Evolutionary conservation across 2,329 filamentous ascomycete species (phyloP).

Genomic region (Alternaria solani): DNA sequence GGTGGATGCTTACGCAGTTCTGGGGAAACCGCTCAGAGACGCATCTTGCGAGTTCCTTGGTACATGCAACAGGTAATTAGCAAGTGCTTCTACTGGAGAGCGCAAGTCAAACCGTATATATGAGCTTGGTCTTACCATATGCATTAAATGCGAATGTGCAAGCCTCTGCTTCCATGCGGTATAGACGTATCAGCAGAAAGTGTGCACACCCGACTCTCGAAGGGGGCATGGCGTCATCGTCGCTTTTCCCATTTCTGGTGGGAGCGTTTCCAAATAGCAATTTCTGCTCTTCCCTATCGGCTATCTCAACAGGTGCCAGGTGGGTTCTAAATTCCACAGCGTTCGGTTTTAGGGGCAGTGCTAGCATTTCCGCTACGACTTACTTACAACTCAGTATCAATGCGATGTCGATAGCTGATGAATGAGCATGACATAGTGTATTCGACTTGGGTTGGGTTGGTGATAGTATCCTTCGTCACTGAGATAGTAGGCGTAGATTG

Average conservation of each 20-base stretch:
- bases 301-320: background rate
- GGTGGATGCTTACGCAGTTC: background rate
- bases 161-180: background rate
- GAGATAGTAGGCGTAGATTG: background rate
- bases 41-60: background rate
- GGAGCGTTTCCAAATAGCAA: too few species aligned
- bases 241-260: too few species aligned
- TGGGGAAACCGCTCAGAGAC: background rate
- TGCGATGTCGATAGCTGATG: background rate
- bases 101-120: background rate
- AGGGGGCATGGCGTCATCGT: too few species aligned
- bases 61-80: background rate
- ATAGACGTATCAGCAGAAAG: background rate
- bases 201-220: background rate
- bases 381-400: background rate
- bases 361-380: background rate
- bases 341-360: background rate
- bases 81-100: background rate
- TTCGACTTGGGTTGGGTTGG: background rate
- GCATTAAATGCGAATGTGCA: background rate
- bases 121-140: background rate
- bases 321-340: background rate
- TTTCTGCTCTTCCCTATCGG: background rate
- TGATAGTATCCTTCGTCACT: background rate
- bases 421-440: background rate